Evolutionary conservation across 2,329 filamentous ascomycete species (phyloP).

Genomic region (Zopfia rhizophila): DNA sequence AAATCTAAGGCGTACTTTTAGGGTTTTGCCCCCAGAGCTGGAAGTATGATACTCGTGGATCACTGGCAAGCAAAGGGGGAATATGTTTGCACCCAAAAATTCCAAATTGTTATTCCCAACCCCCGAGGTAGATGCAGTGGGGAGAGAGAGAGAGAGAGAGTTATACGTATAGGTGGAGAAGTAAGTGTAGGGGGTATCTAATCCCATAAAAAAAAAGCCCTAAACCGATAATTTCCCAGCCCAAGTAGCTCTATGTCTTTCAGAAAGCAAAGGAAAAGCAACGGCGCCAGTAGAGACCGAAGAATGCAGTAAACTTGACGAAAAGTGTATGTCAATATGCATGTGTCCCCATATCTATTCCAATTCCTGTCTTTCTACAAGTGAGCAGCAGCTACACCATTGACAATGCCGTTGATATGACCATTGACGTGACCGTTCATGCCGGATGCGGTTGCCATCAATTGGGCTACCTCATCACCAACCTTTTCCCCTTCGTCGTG

Average conservation of each 20-base stretch:
- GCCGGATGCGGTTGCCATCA: slow-evolving; percentile 37
- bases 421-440: slow-evolving; percentile 30
- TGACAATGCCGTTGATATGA: slow-evolving; percentile 34
- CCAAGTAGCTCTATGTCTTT: slow-evolving; percentile 34
- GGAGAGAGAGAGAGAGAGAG: too few relatives aligned
- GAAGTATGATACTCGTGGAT: too few relatives aligned
- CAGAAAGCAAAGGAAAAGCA: slow-evolving; percentile 20
- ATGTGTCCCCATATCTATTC: background rate
- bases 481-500: slow-evolving; percentile 57
- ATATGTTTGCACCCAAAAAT: too few relatives aligned
- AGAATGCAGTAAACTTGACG: slow-evolving; percentile 25
- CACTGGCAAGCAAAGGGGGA: too few relatives aligned
- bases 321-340: slow-evolving; percentile 29
- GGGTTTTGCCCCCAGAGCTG: too few relatives aligned
- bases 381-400: slow-evolving; percentile 38
- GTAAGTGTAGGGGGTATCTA: background rate
- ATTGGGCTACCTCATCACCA: slow-evolving; percentile 48
- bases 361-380: slow-evolving; percentile 31
- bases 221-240: slow-evolving; percentile 12
- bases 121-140: too few relatives aligned
- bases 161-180: too few relatives aligned
- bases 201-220: background rate
- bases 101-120: too few relatives aligned
- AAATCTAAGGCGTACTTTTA: too few relatives aligned
- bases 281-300: slow-evolving; percentile 25